Percentiles rank a stretch among this genome's conserved stretches.
Evolutionary conservation across 148 eudicot genomes (phyloP).

Genomic region (Amaranthus hypochondriacus): DNA sequence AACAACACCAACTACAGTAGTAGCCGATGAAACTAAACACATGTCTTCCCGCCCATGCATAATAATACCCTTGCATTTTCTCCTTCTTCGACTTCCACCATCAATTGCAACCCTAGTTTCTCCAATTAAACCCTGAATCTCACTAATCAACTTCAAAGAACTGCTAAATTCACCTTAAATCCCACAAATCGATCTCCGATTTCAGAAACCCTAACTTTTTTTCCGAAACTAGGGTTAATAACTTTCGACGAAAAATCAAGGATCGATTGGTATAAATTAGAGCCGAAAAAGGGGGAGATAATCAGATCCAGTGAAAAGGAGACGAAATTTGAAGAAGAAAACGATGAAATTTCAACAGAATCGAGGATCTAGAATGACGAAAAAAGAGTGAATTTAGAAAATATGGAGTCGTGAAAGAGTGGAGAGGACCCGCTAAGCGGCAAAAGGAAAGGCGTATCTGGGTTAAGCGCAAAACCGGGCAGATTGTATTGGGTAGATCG

Average conservation of each 20-base stretch:
- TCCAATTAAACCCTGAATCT: conserved; percentile 17
- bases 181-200: neutral
- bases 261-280: neutral
- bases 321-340: neutral
- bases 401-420: conserved; percentile 13
- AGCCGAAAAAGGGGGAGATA: neutral
- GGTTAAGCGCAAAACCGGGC: conserved; percentile 19
- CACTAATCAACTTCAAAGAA: neutral
- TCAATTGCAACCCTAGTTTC: conserved; percentile 24
- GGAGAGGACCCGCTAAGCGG: conserved; percentile 22
- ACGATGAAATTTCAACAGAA: neutral
- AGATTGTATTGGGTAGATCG: conserved; percentile 29
- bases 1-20: conserved; percentile 6
- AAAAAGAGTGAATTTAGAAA: conserved; percentile 5
- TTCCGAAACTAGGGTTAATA: neutral
- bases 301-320: neutral
- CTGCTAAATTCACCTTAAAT: neutral
- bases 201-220: conserved; percentile 15
- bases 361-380: neutral
- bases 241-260: neutral
- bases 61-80: conserved; percentile 37
- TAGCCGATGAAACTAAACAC: conserved; percentile 32
- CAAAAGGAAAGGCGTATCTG: conserved; percentile 32
- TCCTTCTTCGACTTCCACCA: conserved; percentile 27
- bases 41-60: conserved; percentile 42